Percentiles rank a stretch among this genome's conserved stretches.
Conservation (phyloP, 441 rosid genomes). For the Adansonia gregorii region DNA sequence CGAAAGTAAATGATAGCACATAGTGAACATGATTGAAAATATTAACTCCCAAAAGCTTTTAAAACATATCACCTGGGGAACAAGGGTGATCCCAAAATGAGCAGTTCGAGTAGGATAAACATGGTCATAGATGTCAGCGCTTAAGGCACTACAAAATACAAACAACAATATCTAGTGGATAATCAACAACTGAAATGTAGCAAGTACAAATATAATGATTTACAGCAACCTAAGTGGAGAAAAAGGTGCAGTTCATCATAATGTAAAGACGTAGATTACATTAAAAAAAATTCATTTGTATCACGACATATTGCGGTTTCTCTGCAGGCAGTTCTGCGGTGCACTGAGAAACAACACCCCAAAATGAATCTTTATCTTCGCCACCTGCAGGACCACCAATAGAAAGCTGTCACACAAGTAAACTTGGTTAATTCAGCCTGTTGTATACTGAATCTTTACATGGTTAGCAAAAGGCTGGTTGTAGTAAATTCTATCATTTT, state of each 20-base stretch:
- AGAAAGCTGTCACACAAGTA: slow-evolving; percentile 64
- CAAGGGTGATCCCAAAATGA: slow-evolving; percentile 79
- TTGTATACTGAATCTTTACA: slow-evolving; percentile 24
- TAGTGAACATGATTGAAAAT: slow-evolving; percentile 1
- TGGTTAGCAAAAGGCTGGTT: slow-evolving; percentile 11
- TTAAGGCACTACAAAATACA: slow-evolving; percentile 88
- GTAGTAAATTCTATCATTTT: not conserved
- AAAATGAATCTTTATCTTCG: slow-evolving; percentile 87
- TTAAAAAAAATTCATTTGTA: slow-evolving; percentile 29
- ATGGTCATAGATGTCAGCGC: slow-evolving; percentile 84
- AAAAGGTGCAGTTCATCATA: not conserved
- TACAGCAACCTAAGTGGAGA: slow-evolving; percentile 19
- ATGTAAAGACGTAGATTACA: slow-evolving; percentile 1
- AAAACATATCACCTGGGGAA: slow-evolving; percentile 63
- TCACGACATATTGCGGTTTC: slow-evolving; percentile 88
- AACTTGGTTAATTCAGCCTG: slow-evolving; percentile 37
- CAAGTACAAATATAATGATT: slow-evolving; percentile 6
- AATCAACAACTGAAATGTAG: slow-evolving; percentile 68
- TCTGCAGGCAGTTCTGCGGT: slow-evolving; percentile 76
- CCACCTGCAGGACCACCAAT: slow-evolving; percentile 90
- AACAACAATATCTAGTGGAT: slow-evolving; percentile 80
- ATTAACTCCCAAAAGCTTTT: slow-evolving; percentile 7
- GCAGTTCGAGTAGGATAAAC: slow-evolving; percentile 89
- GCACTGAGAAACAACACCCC: slow-evolving; percentile 90
- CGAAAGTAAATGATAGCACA: not conserved